Evolutionary conservation across 106 monocot species (phyloP), one percentile per base, ranked within the genome.

Genomic region (Alisma plantagoaquatica): DNA sequence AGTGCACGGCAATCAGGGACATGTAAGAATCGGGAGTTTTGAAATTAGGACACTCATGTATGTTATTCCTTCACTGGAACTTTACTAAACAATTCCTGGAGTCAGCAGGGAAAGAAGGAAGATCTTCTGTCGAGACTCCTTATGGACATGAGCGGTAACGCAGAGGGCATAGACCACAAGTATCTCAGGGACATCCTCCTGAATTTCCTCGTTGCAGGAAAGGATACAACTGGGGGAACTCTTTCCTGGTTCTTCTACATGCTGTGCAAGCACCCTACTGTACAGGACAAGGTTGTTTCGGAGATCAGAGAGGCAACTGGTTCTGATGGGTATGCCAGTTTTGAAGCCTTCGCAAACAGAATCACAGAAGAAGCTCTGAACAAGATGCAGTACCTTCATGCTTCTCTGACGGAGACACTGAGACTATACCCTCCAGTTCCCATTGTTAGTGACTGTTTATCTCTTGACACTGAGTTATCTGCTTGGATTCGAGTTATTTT

Each of bases 81-180:
- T n/a, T n/a, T n/a, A n/a, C n/a, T n/a, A n/a, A n/a, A n/a, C n/a
- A n/a, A n/a, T n/a, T n/a, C n/a, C n/a, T n/a, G n/a, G n/a, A n/a
- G n/a, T n/a, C n/a, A n/a, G 24, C 29, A 55, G 45, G 17, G 3
- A 10, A 23, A 47, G 17, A 35, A 24, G 18, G 18, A n/a, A 25
- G 66, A 66, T 27, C 20, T 66, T 15, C 21, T 66, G 33, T 66
- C 56, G 20, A 66, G 66, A 23, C 57, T 66, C 29, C n/a, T 66
- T 45, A n/a, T 1, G 20, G 66, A 66, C 25, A 56, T 32, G 9
- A 19, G 25, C 48, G 47, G 57, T 8, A 27, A 66, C 14, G 56
- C 66, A 0, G 63, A 63, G 38, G 27, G 20, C 41, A 63, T 63
- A 19, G 52, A 26, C 2, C 27, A 51, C 9, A 35, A 42, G 63